Base-by-base conservation (phyloP, 2,329 filamentous ascomycete species). In the Coniochaeta sp. region DNA sequence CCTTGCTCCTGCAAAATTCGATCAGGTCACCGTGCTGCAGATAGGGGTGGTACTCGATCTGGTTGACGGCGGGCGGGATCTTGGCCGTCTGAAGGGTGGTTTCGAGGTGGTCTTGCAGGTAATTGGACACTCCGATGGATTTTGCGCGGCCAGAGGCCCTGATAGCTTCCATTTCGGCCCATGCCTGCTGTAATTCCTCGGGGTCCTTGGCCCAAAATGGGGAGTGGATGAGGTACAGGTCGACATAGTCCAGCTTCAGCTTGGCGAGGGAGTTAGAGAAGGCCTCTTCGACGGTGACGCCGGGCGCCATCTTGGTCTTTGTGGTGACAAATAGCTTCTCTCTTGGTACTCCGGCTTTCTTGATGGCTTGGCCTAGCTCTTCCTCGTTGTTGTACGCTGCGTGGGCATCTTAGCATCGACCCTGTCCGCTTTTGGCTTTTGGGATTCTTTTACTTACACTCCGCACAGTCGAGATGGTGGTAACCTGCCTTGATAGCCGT, bases 11-110 rank as follows among this genome's bases (percentile, higher is more conserved):
- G 71, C 81, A 81, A 73, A 82, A 89, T 17, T 76, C 72, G 34
- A 89, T 59, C 14, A 89, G 76, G 61, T 79, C 76, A 6, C 77
- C 78, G 70, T 89, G 87, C 73, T 89, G 87, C 58, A 89, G 77
- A 70, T 91, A 90, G 0, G 90, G 89, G 73, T 95, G 89, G 68
- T 84, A 87, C 76, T 93, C 90, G 69, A 93, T 89, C 79, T 95
- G 90, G 76, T 93, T 93, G 63, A 89, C 82, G 7, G 83, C 86
- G 0, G 90, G 90, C 3, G 77, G 70, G 62, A 89, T 71, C 66
- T 80, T 82, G 58, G 86, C 86, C 6, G 85, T 84, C 69, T 80
- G 71, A 1, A 88, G 75, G 47, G 87, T 69, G 2, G 74, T 68
- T 69, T 87, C 81, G 22, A 89, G 72, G 64, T 89, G 76, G 50